Evolutionary conservation across 148 eudicot species (phyloP).

Genomic region (Rhododendron ferrugineum): DNA sequence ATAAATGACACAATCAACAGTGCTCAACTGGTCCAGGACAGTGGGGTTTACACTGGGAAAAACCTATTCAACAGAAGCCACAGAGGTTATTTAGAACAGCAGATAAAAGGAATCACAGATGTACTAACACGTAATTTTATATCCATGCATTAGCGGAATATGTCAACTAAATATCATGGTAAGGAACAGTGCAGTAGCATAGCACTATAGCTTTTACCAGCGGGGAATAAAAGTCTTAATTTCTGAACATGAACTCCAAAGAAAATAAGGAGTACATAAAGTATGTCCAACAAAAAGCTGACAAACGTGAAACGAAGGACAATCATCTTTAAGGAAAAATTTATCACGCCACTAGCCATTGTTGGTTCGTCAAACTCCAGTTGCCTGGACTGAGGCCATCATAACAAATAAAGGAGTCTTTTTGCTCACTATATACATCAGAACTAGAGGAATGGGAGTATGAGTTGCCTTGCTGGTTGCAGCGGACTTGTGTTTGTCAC

Average conservation of each 20-base stretch:
- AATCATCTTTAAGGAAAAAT: background rate
- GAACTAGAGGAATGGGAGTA: constrained; percentile 2
- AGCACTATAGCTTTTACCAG: background rate
- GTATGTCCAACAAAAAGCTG: background rate
- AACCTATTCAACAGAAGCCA: constrained; percentile 47
- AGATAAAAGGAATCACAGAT: background rate
- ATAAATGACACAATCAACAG: constrained; percentile 77
- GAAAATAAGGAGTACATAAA: background rate
- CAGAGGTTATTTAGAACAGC: background rate
- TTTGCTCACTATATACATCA: background rate
- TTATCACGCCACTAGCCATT: background rate
- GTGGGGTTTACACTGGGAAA: constrained; percentile 71
- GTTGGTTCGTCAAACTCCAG: background rate
- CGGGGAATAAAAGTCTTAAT: background rate
- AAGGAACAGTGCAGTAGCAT: background rate
- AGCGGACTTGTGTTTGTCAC: background rate
- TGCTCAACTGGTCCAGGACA: constrained; percentile 69
- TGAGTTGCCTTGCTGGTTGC: background rate
- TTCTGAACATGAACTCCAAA: background rate
- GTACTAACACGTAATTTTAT: background rate
- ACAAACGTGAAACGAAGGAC: background rate
- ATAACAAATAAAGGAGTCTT: background rate
- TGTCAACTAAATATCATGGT: background rate
- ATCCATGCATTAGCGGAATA: background rate
- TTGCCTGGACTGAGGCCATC: background rate